These are phyloP conservation scores for Talaromyces stipitatus DNA, from an alignment of 495 filamentous ascomycete species.

Conservation along the genomic window DNA sequence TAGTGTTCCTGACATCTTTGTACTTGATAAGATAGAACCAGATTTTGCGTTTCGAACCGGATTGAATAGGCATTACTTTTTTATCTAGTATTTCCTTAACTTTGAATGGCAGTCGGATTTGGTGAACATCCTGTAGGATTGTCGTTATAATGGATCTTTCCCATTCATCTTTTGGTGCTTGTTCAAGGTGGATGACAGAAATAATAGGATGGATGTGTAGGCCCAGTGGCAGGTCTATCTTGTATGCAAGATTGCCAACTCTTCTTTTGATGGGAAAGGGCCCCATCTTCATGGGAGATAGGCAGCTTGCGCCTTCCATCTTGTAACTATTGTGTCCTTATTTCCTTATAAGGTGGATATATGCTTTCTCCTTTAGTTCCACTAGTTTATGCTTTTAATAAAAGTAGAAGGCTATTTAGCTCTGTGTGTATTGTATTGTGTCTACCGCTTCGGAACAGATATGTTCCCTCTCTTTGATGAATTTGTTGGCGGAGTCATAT, in stretches of 20 bases:
- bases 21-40: not conserved
- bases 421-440: not conserved
- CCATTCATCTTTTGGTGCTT: not conserved
- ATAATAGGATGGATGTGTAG: constrained; percentile 13
- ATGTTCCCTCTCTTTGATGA: not conserved
- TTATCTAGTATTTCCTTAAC: not conserved
- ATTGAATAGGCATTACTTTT: not conserved
- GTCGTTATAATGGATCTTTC: not conserved
- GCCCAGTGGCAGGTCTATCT: constrained; percentile 9
- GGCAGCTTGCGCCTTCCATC: not conserved
- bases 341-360: not conserved
- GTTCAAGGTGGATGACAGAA: constrained; percentile 8
- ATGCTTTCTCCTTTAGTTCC: not conserved
- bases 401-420: not conserved
- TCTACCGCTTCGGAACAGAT: not conserved
- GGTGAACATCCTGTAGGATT: not conserved
- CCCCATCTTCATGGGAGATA: constrained; percentile 1
- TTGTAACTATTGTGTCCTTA: not conserved
- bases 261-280: constrained; percentile 8
- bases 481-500: not conserved
- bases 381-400: not conserved
- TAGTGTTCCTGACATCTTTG: no score
- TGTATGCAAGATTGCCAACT: constrained; percentile 10
- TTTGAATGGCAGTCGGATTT: not conserved
- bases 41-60: not conserved